Conservation (phyloP, 139 green algal species). For the Auxenochlorella pyrenoidosa region DNA sequence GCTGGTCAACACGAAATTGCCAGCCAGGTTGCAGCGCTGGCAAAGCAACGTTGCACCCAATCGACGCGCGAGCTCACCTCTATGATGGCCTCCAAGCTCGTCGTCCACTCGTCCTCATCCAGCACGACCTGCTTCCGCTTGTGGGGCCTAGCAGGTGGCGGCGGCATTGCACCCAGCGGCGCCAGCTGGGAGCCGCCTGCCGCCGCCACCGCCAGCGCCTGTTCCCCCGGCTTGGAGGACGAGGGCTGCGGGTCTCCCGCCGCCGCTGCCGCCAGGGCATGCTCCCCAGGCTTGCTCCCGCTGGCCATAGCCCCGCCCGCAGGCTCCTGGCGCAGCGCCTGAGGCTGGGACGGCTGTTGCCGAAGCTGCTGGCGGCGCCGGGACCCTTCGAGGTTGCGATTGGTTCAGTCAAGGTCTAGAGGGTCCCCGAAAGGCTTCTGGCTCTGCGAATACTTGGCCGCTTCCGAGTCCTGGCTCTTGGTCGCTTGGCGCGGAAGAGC, state of each 20-base stretch:
- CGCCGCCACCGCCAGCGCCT: not conserved
- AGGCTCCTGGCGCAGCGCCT: too few relatives aligned
- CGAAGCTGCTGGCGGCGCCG: too few relatives aligned
- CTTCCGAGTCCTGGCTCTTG: too few relatives aligned
- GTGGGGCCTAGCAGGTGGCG: slow-evolving; percentile 27
- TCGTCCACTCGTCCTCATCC: slow-evolving; percentile 75
- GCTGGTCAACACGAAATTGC: not conserved
- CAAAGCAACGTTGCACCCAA: not conserved
- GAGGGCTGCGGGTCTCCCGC: not conserved
- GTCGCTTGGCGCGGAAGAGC: too few relatives aligned
- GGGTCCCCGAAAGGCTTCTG: too few relatives aligned
- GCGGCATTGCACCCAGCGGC: slow-evolving; percentile 11
- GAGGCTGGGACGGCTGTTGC: too few relatives aligned
- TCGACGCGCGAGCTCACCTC: slow-evolving; percentile 40
- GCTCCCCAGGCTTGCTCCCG: too few relatives aligned
- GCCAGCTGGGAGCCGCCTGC: not conserved
- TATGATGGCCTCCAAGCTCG: slow-evolving; percentile 86
- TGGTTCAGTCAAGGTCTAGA: too few relatives aligned
- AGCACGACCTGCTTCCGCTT: slow-evolving; percentile 37
- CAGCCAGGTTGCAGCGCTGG: not conserved
- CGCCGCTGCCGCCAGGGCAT: too few relatives aligned
- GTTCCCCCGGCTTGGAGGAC: not conserved
- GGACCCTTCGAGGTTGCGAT: too few relatives aligned
- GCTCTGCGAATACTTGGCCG: too few relatives aligned
- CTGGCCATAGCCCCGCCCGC: too few relatives aligned